phyloP scores from a whole-genome alignment of 140 eudicot species.

The Erigeron philadelphicus region DNA sequence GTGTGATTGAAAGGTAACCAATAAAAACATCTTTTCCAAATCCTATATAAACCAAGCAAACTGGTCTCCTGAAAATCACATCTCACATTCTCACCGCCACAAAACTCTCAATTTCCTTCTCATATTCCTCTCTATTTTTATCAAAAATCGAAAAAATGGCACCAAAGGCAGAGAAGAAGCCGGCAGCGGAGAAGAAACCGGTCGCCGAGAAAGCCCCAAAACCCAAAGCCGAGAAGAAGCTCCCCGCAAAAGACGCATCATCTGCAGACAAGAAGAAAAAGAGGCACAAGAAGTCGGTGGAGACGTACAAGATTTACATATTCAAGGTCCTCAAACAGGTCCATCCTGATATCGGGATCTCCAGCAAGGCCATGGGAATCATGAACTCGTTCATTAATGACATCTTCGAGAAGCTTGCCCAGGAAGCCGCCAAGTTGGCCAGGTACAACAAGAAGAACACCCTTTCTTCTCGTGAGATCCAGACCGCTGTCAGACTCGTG shows the following conservation, averaged over 20 bases:
- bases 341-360: background rate
- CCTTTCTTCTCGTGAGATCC: background rate
- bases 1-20: too few relatives aligned
- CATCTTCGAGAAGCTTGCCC: background rate
- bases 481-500: background rate
- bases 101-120: too few relatives aligned
- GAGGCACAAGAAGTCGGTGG: background rate
- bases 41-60: too few relatives aligned
- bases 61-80: too few relatives aligned
- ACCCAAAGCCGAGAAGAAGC: background rate
- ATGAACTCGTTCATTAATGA: background rate
- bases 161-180: background rate
- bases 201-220: background rate
- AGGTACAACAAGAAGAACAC: slow-evolving; percentile 3
- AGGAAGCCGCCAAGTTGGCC: background rate
- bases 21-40: too few relatives aligned
- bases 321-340: background rate
- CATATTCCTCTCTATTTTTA: too few relatives aligned
- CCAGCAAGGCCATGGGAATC: background rate
- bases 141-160: background rate
- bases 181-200: background rate
- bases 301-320: background rate
- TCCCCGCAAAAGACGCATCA: background rate
- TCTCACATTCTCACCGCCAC: too few relatives aligned
- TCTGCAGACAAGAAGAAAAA: background rate